Percentiles rank a stretch among this genome's conserved stretches.
phyloP scores from a whole-genome alignment of 495 filamentous ascomycete genomes.

The Emericellopsis terricola region DNA sequence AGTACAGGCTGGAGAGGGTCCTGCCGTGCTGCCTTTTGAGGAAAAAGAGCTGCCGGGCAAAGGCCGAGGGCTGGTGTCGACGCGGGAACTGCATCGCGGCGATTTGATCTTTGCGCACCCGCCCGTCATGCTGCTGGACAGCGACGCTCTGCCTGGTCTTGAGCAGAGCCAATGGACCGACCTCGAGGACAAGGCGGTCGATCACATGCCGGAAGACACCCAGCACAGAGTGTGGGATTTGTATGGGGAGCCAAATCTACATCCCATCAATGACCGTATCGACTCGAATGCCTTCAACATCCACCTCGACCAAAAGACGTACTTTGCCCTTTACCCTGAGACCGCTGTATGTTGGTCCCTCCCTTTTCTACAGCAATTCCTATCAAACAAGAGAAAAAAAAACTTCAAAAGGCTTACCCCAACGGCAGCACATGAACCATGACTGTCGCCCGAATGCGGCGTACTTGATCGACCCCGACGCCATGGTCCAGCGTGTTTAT shows the following conservation, averaged over 20 bases:
- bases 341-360: slow-evolving; percentile 4
- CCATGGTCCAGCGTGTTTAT: slow-evolving; percentile 17
- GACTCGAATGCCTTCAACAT: slow-evolving; percentile 13
- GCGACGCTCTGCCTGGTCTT: not conserved
- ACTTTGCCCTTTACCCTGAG: slow-evolving; percentile 7
- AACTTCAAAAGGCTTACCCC: too few relatives aligned
- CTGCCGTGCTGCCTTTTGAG: not conserved
- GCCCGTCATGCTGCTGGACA: not conserved
- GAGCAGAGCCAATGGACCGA: slow-evolving; percentile 1
- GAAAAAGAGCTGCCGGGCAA: not conserved
- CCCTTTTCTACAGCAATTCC: too few relatives aligned
- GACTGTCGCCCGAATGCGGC: slow-evolving; percentile 25
- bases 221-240: slow-evolving; percentile 6
- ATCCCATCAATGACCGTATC: slow-evolving; percentile 9
- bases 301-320: slow-evolving; percentile 7
- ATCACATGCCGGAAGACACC: slow-evolving; percentile 5
- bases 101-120: not conserved
- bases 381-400: too few relatives aligned
- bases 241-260: slow-evolving; percentile 7
- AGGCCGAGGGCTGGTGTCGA: not conserved
- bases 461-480: slow-evolving; percentile 18
- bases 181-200: slow-evolving; percentile 9
- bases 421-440: slow-evolving; percentile 18
- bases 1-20: slow-evolving; percentile 6
- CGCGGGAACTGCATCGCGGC: not conserved